A percentile compares a stretch with the other conserved stretches of the same genome.
phyloP scores from a whole-genome alignment of 345 rosid genomes.

The Barbarea vulgaris region DNA sequence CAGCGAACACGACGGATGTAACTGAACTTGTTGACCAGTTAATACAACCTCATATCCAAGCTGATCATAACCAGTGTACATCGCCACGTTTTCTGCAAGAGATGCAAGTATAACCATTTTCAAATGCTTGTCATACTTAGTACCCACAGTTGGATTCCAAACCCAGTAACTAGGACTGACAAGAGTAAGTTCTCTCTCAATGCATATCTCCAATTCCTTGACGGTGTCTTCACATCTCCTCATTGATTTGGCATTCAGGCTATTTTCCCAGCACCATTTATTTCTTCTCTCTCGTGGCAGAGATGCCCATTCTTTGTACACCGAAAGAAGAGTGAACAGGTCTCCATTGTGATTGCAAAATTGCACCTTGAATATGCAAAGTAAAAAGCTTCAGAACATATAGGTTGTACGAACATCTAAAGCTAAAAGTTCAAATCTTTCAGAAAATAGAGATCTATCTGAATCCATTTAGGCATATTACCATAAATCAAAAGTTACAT shows the following conservation, averaged over 20 bases:
- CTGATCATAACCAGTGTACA: constrained; percentile 80
- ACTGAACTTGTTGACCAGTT: constrained; percentile 72
- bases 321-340: constrained; percentile 84
- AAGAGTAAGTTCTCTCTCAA: constrained; percentile 61
- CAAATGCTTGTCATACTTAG: constrained; percentile 50
- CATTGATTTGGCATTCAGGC: constrained; percentile 91
- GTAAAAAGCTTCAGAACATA: constrained; percentile 23
- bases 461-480: not conserved
- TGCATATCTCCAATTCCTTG: constrained; percentile 66
- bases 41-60: constrained; percentile 87
- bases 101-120: constrained; percentile 69
- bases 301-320: constrained; percentile 78
- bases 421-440: not conserved
- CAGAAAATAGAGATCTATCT: not conserved
- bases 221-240: constrained; percentile 85
- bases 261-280: constrained; percentile 92
- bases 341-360: constrained; percentile 85
- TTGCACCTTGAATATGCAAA: constrained; percentile 44
- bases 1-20: constrained; percentile 89
- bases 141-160: constrained; percentile 61
- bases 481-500: not conserved
- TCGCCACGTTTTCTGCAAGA: constrained; percentile 82
- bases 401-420: constrained; percentile 2
- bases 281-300: constrained; percentile 54
- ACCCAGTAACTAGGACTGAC: constrained; percentile 63